Percentiles rank a stretch among this genome's conserved stretches.
Conservation (phyloP, 2,329 filamentous ascomycete species). For the Calycina marina region DNA sequence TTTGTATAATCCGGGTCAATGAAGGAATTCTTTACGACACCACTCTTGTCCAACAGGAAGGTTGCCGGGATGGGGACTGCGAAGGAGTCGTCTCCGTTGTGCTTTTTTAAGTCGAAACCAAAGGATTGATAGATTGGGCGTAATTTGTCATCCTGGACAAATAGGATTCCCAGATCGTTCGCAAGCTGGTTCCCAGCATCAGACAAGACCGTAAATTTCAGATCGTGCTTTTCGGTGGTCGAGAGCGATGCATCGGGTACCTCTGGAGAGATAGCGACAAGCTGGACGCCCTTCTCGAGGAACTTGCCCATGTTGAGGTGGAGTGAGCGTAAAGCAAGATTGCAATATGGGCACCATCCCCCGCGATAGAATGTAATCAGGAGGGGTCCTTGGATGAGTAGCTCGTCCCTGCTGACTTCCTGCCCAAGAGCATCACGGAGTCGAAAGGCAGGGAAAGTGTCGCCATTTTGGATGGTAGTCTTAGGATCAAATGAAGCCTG, state of each 20-base stretch:
- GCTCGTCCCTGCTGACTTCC: slow-evolving; percentile 20
- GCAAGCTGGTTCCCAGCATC: slow-evolving; percentile 26
- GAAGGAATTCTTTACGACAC: slow-evolving; percentile 24
- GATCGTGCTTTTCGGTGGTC: slow-evolving; percentile 26
- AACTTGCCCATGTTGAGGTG: slow-evolving; percentile 25
- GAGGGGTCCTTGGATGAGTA: slow-evolving; percentile 22
- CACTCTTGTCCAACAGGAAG: slow-evolving; percentile 24
- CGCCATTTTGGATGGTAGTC: slow-evolving; percentile 18
- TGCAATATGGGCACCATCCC: slow-evolving; percentile 32
- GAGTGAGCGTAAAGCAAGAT: slow-evolving; percentile 24
- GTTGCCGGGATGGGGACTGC: slow-evolving; percentile 26
- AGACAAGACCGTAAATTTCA: slow-evolving; percentile 28
- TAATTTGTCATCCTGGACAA: slow-evolving; percentile 19
- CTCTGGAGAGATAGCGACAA: slow-evolving; percentile 29
- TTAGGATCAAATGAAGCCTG: too few species aligned
- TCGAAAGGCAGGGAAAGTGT: slow-evolving; percentile 23
- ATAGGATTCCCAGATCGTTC: slow-evolving; percentile 25
- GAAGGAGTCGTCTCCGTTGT: slow-evolving; percentile 26
- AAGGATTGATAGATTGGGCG: slow-evolving; percentile 17
- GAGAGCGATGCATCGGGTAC: slow-evolving; percentile 26
- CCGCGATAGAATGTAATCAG: slow-evolving; percentile 33
- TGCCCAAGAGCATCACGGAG: slow-evolving; percentile 24
- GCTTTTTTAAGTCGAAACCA: slow-evolving; percentile 20
- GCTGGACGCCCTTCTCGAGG: slow-evolving; percentile 24
- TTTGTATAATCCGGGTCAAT: slow-evolving; percentile 26